Evolutionary conservation across 345 rosid genomes (phyloP).

Genomic region (Litchi chinensis): DNA sequence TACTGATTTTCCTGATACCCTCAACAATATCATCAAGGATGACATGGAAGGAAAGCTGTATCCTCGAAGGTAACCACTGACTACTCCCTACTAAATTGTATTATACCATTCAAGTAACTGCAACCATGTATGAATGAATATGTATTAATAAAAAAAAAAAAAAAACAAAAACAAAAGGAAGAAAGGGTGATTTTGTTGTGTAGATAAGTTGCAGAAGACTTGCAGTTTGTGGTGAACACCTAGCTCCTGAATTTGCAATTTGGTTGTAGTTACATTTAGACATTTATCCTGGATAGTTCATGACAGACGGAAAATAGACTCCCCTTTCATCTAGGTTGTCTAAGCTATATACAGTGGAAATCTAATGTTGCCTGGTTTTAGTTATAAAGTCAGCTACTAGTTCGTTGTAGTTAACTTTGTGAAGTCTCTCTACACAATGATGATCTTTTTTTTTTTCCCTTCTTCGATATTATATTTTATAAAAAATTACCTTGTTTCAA

Average conservation of each 20-base stretch:
- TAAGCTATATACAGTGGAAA: not conserved
- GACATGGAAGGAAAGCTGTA: conserved; percentile 38
- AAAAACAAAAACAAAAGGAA: not conserved
- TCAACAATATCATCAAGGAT: conserved; percentile 33
- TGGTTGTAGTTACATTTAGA: not conserved
- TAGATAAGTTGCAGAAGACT: not conserved
- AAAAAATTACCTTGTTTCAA: no score
- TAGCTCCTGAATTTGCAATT: not conserved
- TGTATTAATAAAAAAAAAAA: not conserved
- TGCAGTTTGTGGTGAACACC: not conserved
- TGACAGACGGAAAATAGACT: not conserved
- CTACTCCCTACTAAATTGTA: not conserved
- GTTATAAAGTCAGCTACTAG: not conserved
- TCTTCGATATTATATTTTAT: no score
- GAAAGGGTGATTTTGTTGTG: not conserved
- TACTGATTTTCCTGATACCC: conserved; percentile 31
- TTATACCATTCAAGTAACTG: conserved; percentile 1
- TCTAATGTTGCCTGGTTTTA: not conserved
- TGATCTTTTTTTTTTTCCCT: no score
- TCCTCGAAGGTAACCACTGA: conserved; percentile 24
- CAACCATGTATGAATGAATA: not conserved
- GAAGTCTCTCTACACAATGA: not conserved
- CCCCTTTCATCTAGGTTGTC: not conserved
- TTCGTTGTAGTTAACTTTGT: not conserved
- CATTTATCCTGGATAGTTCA: not conserved